Evolutionary conservation across 768 basidiomycete genomes (phyloP), one percentile per base, ranked within the genome.

Genomic region (Clitopilus passeckerianus): DNA sequence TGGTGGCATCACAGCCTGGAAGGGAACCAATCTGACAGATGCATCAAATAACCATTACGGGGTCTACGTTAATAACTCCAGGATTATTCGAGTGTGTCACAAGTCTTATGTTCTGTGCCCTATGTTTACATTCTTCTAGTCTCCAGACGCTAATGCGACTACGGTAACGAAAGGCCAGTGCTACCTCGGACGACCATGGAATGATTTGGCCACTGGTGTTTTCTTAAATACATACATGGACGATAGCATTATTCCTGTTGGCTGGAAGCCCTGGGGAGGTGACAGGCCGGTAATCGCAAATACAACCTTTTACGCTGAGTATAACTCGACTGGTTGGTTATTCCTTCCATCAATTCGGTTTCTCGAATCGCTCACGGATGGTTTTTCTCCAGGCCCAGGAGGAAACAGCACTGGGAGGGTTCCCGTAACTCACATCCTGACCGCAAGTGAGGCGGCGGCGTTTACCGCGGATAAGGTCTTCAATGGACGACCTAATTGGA

Each of bases 1-100:
- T 0, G 87, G 87, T 1, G 86, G 85, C 0, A 76, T 88, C 15
- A 80, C 80, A 9, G 87, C 86, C 0, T 88, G 86, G 86, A 80
- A 78, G 57, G 86, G 86, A 2, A 80, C 78, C 3, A 82, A 85
- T 65, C 70, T 79, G 37, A 79, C 80, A 0, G 77, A 80, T 63
- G 78, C 78, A 15, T 81, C 75, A 7, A 74, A 72, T 1, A 81
- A 83, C 59, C 74, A 75, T 6, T 84, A 83, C 59, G 84, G 84
- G 1, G 82, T 81, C 6, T 86, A 84, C 65, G 80, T 87, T 10
- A 67, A 78, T 0, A 69, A 84, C 62, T 85, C 85, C 0, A 72
- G 66, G 2, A 81, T 87, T 58, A 84, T 84, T 14, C 76, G 84
- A 35, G 85, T 83, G 65, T 56, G 81, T 66, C 7, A 12, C 14